These are phyloP conservation scores for Margaritispora aquatica DNA, from an alignment of 495 filamentous ascomycete species.

Conservation along the genomic window DNA sequence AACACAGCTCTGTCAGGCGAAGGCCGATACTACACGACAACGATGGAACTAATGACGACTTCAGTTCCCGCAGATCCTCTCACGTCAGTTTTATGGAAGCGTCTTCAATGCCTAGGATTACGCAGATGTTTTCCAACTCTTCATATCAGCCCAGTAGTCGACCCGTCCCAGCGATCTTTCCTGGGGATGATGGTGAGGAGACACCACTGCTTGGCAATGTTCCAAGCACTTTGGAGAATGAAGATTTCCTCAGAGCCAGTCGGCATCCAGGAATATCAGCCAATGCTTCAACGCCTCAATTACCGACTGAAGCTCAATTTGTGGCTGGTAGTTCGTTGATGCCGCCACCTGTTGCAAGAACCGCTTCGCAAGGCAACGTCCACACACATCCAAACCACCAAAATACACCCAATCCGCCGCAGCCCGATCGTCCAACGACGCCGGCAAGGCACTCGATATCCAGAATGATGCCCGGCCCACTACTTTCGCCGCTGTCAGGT, in stretches of 20 bases:
- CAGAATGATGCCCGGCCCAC: slow-evolving; percentile 35
- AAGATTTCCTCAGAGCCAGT: slow-evolving; percentile 11
- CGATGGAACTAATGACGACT: slow-evolving; percentile 3
- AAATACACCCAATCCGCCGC: slow-evolving; percentile 10
- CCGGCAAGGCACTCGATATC: slow-evolving; percentile 24
- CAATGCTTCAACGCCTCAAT: slow-evolving; percentile 9
- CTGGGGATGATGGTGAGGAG: slow-evolving; percentile 7
- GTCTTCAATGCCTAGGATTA: slow-evolving; percentile 5
- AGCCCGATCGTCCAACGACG: slow-evolving; percentile 17
- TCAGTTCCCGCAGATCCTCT: slow-evolving; percentile 16
- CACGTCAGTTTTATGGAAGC: slow-evolving; percentile 20
- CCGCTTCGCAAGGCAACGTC: slow-evolving; percentile 17
- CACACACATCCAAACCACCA: slow-evolving; percentile 22
- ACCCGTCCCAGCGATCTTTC: slow-evolving; percentile 1
- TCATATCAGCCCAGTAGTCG: slow-evolving; percentile 11
- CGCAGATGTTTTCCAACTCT: slow-evolving; percentile 13
- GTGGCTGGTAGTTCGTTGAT: slow-evolving; percentile 9
- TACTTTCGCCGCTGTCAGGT: slow-evolving; percentile 46
- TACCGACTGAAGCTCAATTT: slow-evolving; percentile 16
- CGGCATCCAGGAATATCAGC: slow-evolving; percentile 12
- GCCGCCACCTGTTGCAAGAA: slow-evolving; percentile 1
- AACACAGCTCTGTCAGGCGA: background rate
- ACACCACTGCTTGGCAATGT: slow-evolving; percentile 19
- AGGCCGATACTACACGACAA: slow-evolving; percentile 1
- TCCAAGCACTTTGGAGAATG: slow-evolving; percentile 16